Conservation (phyloP, 2,329 filamentous ascomycete genomes). For the Penicillium vulpinum region DNA sequence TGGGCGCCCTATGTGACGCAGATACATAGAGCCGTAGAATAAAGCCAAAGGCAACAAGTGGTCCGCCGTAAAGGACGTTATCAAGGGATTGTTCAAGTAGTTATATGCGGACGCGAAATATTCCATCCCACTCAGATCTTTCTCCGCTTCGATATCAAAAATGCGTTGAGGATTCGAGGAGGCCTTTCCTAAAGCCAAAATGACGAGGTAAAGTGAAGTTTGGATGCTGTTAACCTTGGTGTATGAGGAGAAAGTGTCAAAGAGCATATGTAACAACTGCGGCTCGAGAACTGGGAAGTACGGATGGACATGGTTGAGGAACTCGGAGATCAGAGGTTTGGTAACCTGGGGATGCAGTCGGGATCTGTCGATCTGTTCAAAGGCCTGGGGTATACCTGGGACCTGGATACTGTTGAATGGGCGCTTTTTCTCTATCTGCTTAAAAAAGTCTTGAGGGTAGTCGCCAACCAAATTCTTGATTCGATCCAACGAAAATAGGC, state of each 20-base stretch:
- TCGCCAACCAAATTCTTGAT: conserved; percentile 17
- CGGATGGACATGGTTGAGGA: conserved; percentile 15
- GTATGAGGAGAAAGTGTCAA: conserved; percentile 13
- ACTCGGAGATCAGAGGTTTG: conserved; percentile 11
- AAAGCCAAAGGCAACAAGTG: conserved; percentile 14
- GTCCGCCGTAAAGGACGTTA: conserved; percentile 7
- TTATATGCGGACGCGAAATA: conserved; percentile 18
- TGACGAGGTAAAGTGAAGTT: conserved; percentile 15
- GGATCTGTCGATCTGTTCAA: conserved; percentile 4
- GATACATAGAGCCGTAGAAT: conserved; percentile 20
- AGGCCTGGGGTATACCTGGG: not conserved
- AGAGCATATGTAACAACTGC: conserved; percentile 1
- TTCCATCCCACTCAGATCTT: conserved; percentile 12
- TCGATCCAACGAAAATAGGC: conserved; percentile 13
- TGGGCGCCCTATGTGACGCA: conserved; percentile 17
- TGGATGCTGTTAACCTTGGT: conserved; percentile 8
- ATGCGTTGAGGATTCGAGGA: conserved; percentile 4
- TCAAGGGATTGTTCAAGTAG: conserved; percentile 5
- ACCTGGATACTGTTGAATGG: conserved; percentile 1
- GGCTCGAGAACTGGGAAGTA: conserved; percentile 17
- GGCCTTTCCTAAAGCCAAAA: conserved; percentile 16
- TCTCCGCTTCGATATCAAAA: conserved; percentile 12
- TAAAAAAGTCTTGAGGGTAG: conserved; percentile 21
- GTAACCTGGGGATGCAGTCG: conserved; percentile 2
- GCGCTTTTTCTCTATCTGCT: conserved; percentile 16